Evolutionary conservation across 192 early-diverging fungal species (phyloP), one percentile per base, ranked within the genome.

Genomic region (Coemansia sp.): DNA sequence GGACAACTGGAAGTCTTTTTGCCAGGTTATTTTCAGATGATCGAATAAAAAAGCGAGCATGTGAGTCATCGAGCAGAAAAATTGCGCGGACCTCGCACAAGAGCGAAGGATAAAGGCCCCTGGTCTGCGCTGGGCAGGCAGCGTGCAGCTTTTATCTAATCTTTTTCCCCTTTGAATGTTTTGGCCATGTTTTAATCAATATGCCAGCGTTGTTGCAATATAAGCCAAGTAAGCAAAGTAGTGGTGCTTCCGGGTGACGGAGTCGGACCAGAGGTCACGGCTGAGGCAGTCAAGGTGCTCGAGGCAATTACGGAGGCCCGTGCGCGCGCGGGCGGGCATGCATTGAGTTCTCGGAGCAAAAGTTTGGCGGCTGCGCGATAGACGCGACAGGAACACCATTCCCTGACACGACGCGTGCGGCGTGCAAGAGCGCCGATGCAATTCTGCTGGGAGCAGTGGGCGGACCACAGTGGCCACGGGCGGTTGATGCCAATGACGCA

Each of bases 381-480:
- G 96, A 97, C 69, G 89, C 89, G 37, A 84, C 86, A 50, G 95
- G 95, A 85, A 84, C 82, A 7, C 91, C 97, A 38, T 86, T 97
- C 65, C 94, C 97, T 26, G 86, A 90, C 7, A 65, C 77, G 62
- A 92, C 97, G 38, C 85, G 95, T 49, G 87, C 83, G 1, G 89
- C 93, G 22, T 94, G 93, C 75, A 86, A 86, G 69, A 65, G 71
- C 21, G 91, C 97, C 10, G 85, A 92, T 62, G 97, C 93, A n/a
- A 91, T 99, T 70, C 83, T 99, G 42, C 81, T 99, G 17, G 97
- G 97, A 61, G 97, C 97, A 56, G 96, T 99, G 48, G 97, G 97
- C 68, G 97, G 97, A 31, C 94, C 94, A n/a, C 87, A 94, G 73
- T 96, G 94, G 94, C 90, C 92, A 15, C 82, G 84, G 21, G 84